These are phyloP conservation scores for Datura wrightii DNA, from an alignment of 257 asterid genomes.

Conservation along the genomic window DNA sequence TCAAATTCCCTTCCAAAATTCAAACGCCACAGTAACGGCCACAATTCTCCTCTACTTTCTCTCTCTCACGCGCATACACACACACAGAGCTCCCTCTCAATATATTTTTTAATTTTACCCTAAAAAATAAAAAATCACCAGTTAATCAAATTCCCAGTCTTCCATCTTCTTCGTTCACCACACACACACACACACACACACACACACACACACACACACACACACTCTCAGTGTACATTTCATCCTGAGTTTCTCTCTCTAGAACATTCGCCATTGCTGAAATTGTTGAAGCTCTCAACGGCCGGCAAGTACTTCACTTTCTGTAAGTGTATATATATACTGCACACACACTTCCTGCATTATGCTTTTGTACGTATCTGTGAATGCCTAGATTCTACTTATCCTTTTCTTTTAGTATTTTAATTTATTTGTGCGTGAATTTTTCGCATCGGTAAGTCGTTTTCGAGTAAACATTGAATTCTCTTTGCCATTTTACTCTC, in stretches of 20 bases:
- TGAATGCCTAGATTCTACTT: conserved; percentile 6
- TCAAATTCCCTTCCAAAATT: conserved; percentile 31
- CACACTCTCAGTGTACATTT: conserved; percentile 30
- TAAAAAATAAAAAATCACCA: not conserved
- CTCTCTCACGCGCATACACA: no score
- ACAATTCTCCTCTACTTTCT: not conserved
- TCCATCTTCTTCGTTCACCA: conserved; percentile 20
- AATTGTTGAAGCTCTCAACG: conserved; percentile 49
- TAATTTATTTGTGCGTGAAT: not conserved
- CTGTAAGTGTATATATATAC: not conserved
- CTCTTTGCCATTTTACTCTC: not conserved
- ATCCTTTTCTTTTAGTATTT: not conserved
- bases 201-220: conserved; percentile 12
- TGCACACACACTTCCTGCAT: conserved; percentile 6
- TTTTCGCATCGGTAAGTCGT: conserved; percentile 14
- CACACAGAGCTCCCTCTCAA: no score
- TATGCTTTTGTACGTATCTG: conserved; percentile 19
- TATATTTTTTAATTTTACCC: not conserved
- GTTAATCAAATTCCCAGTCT: conserved; percentile 18
- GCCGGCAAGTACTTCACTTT: conserved; percentile 53
- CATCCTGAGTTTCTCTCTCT: conserved; percentile 36
- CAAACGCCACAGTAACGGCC: conserved; percentile 58
- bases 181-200: conserved; percentile 22
- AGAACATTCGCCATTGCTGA: conserved; percentile 34
- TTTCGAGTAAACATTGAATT: not conserved